Conservation (phyloP, 805 yeast genomes). For the Teunomyces gatunensis region DNA sequence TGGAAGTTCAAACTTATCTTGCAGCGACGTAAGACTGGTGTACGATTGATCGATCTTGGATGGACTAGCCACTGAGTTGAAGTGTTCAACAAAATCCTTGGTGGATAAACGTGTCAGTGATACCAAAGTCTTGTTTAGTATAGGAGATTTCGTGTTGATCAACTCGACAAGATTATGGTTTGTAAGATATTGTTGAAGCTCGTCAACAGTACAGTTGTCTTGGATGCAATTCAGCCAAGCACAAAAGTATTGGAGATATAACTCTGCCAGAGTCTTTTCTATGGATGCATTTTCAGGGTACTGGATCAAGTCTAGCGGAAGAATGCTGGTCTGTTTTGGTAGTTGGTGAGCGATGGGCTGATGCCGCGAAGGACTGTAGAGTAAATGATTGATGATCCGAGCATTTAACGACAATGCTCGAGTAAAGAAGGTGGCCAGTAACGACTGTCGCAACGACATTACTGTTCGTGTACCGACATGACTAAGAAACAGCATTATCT, state of each 20-base stretch:
- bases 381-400: conserved; percentile 1
- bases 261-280: neutral
- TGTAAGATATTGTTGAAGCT: neutral
- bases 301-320: conserved; percentile 3
- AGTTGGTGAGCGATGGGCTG: neutral
- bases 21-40: neutral
- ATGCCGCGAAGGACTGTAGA: conserved; percentile 1
- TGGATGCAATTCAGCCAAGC: conserved; percentile 1
- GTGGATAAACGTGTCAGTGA: neutral
- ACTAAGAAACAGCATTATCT: neutral
- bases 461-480: neutral
- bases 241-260: conserved; percentile 1
- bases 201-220: neutral
- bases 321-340: neutral
- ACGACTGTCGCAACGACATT: neutral
- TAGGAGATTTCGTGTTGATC: neutral
- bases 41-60: neutral
- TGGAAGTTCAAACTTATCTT: conserved; percentile 6
- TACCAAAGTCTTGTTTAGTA: neutral
- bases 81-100: neutral
- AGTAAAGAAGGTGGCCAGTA: neutral
- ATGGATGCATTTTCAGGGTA: neutral
- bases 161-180: neutral
- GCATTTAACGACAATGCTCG: neutral
- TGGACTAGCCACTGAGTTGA: neutral